Conservation (phyloP, 1,284 basidiomycete species). For the Sphagnurus paluster region DNA sequence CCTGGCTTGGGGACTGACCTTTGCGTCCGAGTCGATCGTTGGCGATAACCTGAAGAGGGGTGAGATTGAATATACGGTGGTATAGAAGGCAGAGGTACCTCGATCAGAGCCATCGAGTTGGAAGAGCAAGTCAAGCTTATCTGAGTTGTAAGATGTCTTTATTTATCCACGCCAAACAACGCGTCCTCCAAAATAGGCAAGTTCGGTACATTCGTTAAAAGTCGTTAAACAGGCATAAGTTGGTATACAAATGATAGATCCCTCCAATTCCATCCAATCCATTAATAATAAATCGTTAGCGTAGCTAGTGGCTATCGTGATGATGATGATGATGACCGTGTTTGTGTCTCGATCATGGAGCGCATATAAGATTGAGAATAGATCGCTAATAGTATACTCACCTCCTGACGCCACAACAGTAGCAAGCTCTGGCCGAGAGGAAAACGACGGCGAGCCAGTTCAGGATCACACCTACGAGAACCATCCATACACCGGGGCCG, state of each 20-base stretch:
- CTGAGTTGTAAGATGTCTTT: not conserved
- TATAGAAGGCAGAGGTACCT: slow-evolving; percentile 36
- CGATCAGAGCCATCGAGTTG: slow-evolving; percentile 54
- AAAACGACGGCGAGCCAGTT: slow-evolving; percentile 62
- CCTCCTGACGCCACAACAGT: slow-evolving; percentile 62
- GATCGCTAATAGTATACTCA: slow-evolving; percentile 19
- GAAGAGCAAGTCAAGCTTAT: not conserved
- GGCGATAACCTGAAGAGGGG: slow-evolving; percentile 74
- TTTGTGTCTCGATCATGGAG: slow-evolving; percentile 6
- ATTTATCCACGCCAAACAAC: slow-evolving; percentile 13
- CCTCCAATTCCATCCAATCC: too few relatives aligned
- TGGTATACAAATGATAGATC: too few relatives aligned
- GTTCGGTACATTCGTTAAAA: too few relatives aligned
- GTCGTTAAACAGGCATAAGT: too few relatives aligned
- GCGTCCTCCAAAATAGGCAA: slow-evolving; percentile 4
- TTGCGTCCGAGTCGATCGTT: slow-evolving; percentile 97
- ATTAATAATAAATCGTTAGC: too few relatives aligned
- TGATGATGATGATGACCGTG: slow-evolving; percentile 16
- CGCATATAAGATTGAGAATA: not conserved
- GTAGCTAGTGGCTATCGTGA: slow-evolving; percentile 12
- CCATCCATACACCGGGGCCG: slow-evolving; percentile 76
- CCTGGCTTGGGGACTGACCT: slow-evolving; percentile 60
- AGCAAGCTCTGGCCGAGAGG: slow-evolving; percentile 61
- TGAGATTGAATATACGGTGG: not conserved
- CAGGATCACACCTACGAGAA: slow-evolving; percentile 49